These are phyloP conservation scores for Furculomyces boomerangus DNA, from an alignment of 371 early-diverging fungal species.

Conservation along the genomic window DNA sequence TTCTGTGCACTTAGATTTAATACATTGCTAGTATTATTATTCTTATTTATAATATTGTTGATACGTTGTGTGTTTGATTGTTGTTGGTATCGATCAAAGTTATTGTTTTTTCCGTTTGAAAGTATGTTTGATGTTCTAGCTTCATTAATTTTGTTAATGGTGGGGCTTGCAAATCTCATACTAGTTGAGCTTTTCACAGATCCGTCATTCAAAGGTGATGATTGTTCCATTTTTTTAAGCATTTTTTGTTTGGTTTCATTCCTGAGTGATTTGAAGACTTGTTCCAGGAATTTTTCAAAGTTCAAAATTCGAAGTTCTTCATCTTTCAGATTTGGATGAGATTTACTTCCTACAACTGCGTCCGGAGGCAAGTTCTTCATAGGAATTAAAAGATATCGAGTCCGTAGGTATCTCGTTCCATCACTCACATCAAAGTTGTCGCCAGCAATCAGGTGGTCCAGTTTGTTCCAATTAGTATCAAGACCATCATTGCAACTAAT, in stretches of 20 bases:
- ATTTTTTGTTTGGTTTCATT: conserved; percentile 18
- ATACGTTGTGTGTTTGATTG: too few relatives aligned
- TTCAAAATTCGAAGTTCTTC: conserved; percentile 78
- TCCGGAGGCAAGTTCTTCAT: conserved; percentile 39
- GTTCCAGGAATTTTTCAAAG: conserved; percentile 68
- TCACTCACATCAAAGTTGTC: conserved; percentile 69
- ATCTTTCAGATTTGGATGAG: conserved; percentile 50
- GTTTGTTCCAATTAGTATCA: conserved; percentile 83
- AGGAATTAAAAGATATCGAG: conserved; percentile 81
- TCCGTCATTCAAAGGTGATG: neutral
- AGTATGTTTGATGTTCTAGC: too few relatives aligned
- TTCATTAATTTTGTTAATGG: neutral
- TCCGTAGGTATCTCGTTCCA: conserved; percentile 63
- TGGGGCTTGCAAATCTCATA: neutral
- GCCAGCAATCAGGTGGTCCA: conserved; percentile 74
- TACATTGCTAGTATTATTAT: too few relatives aligned
- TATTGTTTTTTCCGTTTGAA: too few relatives aligned
- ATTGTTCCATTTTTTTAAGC: neutral
- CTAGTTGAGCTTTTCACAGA: neutral
- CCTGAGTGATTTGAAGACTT: conserved; percentile 24
- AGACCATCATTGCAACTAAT: conserved; percentile 59
- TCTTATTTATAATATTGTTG: too few relatives aligned
- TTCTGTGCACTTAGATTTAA: too few relatives aligned
- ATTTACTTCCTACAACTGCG: conserved; percentile 20
- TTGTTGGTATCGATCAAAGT: too few relatives aligned